A percentile compares a stretch with the other conserved stretches of the same genome.
phyloP scores from a whole-genome alignment of 371 early-diverging fungal species.

The Mortierella sp. region DNA sequence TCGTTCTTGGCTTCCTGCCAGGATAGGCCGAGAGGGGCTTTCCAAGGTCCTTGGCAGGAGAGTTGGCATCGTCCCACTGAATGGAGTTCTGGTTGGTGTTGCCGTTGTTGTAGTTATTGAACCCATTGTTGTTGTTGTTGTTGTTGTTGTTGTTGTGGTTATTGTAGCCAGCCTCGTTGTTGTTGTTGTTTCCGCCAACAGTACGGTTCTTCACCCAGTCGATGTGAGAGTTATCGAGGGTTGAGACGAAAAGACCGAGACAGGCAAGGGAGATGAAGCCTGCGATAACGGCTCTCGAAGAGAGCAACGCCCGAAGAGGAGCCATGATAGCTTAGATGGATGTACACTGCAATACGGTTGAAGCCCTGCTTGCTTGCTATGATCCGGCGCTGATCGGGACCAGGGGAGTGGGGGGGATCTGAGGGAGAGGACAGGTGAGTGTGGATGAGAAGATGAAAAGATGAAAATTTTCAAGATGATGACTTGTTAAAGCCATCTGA shows the following conservation, averaged over 20 bases:
- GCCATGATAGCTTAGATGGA: constrained; percentile 15
- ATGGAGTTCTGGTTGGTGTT: neutral
- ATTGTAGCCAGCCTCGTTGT: neutral
- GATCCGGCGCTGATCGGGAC: no score
- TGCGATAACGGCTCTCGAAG: constrained; percentile 40
- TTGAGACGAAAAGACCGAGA: constrained; percentile 33
- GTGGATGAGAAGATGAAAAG: no score
- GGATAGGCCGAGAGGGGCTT: constrained; percentile 24
- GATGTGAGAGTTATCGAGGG: constrained; percentile 12
- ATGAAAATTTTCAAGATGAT: no score
- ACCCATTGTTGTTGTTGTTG: neutral
- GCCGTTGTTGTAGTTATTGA: neutral
- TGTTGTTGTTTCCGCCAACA: neutral
- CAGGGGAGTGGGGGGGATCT: no score
- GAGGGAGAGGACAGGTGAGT: no score
- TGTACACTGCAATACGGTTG: neutral
- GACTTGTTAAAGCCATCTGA: no score
- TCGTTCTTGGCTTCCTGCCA: constrained; percentile 23
- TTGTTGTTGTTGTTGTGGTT: neutral
- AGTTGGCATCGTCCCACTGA: constrained; percentile 31
- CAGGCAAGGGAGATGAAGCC: constrained; percentile 28
- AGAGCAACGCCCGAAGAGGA: constrained; percentile 27
- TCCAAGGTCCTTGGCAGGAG: constrained; percentile 7
- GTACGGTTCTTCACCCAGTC: constrained; percentile 14
- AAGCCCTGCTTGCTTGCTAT: no score